These are phyloP conservation scores for Stygiomarasmius scandens DNA, from an alignment of 1,284 basidiomycete genomes.

Conservation along the genomic window DNA sequence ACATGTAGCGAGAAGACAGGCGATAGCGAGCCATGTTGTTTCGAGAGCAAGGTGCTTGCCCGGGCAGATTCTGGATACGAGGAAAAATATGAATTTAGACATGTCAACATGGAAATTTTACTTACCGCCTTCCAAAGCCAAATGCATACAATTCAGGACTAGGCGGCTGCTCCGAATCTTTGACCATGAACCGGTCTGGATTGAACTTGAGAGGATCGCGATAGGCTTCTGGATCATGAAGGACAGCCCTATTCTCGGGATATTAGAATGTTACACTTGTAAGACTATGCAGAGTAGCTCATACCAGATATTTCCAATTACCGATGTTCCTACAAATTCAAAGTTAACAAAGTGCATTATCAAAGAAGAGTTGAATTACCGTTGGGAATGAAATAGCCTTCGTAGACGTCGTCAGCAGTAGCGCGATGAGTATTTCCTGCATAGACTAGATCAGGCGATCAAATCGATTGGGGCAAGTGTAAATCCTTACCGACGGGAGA, in stretches of 20 bases:
- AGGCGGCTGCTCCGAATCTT: background rate
- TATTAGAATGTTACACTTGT: background rate
- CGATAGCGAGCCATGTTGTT: conserved; percentile 31
- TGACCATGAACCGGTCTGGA: background rate
- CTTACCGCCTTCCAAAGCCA: conserved; percentile 3
- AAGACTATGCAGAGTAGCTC: background rate
- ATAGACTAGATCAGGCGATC: too few relatives aligned
- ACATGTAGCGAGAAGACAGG: conserved; percentile 29
- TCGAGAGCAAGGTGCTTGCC: conserved; percentile 31
- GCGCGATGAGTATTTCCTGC: background rate
- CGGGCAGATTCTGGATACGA: conserved; percentile 29
- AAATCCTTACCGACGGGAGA: background rate
- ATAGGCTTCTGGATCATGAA: background rate
- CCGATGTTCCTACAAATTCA: conserved; percentile 26
- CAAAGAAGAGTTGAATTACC: background rate
- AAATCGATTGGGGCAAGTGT: background rate
- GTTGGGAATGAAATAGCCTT: background rate
- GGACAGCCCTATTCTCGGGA: background rate
- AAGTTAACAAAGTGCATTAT: too few relatives aligned
- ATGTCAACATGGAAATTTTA: background rate
- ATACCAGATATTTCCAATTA: conserved; percentile 25
- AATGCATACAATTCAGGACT: conserved; percentile 2
- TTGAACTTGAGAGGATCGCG: background rate
- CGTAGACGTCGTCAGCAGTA: conserved; percentile 1
- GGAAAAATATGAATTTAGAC: background rate